Conservation (phyloP, 371 early-diverging fungal species). For the Catenaria anguillulae region DNA sequence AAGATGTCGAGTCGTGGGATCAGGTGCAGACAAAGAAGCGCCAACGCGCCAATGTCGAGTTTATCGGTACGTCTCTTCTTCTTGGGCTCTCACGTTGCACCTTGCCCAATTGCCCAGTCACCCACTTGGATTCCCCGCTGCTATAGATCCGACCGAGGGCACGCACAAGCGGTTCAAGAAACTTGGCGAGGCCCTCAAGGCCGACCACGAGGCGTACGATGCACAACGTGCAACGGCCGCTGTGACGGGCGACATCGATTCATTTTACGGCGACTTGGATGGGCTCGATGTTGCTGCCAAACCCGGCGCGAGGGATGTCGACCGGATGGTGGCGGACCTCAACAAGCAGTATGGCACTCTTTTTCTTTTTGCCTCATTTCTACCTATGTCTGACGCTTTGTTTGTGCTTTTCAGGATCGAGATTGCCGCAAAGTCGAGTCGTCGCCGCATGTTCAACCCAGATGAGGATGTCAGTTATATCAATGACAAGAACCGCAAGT, state of each 20-base stretch:
- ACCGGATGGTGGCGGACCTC: slow-evolving; percentile 54
- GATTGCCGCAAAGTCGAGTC: slow-evolving; percentile 50
- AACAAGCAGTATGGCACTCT: slow-evolving; percentile 61
- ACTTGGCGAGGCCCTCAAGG: slow-evolving; percentile 59
- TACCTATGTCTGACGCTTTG: no score
- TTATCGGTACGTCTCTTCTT: slow-evolving; percentile 50
- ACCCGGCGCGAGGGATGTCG: slow-evolving; percentile 48
- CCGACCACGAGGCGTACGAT: slow-evolving; percentile 58
- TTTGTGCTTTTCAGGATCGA: slow-evolving; percentile 28
- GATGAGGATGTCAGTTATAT: slow-evolving; percentile 88
- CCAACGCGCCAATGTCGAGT: slow-evolving; percentile 52
- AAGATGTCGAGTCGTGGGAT: slow-evolving; percentile 75
- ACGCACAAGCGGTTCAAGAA: slow-evolving; percentile 74
- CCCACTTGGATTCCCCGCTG: no score
- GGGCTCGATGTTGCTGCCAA: slow-evolving; percentile 39
- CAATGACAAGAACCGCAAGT: slow-evolving; percentile 85
- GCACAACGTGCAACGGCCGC: slow-evolving; percentile 22
- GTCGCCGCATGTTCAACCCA: slow-evolving; percentile 50
- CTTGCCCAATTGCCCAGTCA: no score
- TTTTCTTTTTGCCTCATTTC: slow-evolving; percentile 1
- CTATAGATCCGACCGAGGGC: no score
- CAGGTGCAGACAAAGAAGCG: slow-evolving; percentile 53
- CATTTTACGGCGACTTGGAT: slow-evolving; percentile 50
- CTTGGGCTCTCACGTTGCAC: no score
- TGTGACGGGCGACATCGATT: slow-evolving; percentile 9